A percentile compares a stretch with the other conserved stretches of the same genome.
These are phyloP conservation scores for Camellia sinensis DNA, from an alignment of 148 eudicot species.

Conservation along the genomic window DNA sequence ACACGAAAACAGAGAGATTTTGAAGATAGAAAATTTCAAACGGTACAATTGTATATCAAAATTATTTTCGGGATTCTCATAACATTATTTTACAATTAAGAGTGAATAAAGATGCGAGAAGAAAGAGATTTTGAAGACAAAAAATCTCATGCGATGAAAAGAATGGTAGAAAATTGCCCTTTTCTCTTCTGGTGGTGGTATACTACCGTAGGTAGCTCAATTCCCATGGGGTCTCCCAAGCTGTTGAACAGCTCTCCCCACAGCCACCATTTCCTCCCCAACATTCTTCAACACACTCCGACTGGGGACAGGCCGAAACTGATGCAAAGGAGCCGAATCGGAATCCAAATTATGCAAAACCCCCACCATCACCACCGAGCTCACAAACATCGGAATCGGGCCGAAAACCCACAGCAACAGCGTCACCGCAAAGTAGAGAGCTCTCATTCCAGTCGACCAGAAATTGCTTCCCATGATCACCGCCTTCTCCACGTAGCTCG, in stretches of 20 bases:
- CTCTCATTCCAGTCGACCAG: constrained; percentile 51
- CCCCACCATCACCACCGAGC: constrained; percentile 42
- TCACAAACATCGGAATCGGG: constrained; percentile 70
- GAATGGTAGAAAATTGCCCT: no score
- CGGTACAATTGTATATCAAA: no score
- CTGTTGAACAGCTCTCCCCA: constrained; percentile 8
- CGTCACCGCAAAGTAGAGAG: constrained; percentile 46
- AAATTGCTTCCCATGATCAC: constrained; percentile 35
- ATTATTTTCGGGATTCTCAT: no score
- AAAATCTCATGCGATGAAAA: no score
- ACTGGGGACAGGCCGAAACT: constrained; percentile 5
- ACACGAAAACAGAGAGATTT: no score
- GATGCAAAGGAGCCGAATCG: constrained; percentile 49
- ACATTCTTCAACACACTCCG: constrained; percentile 9
- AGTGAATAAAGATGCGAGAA: no score
- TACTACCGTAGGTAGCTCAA: not conserved
- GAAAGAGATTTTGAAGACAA: no score
- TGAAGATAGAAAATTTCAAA: no score
- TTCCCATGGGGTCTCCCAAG: constrained; percentile 11
- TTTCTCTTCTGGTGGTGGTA: no score
- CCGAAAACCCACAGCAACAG: constrained; percentile 81
- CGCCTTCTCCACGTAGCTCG: constrained; percentile 31
- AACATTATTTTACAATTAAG: no score
- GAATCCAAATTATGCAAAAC: constrained; percentile 49
- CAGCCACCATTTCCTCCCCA: constrained; percentile 6